A percentile compares a stretch with the other conserved stretches of the same genome.
Conservation (phyloP, 2,329 filamentous ascomycete genomes). For the Ceratocystis destructans region DNA sequence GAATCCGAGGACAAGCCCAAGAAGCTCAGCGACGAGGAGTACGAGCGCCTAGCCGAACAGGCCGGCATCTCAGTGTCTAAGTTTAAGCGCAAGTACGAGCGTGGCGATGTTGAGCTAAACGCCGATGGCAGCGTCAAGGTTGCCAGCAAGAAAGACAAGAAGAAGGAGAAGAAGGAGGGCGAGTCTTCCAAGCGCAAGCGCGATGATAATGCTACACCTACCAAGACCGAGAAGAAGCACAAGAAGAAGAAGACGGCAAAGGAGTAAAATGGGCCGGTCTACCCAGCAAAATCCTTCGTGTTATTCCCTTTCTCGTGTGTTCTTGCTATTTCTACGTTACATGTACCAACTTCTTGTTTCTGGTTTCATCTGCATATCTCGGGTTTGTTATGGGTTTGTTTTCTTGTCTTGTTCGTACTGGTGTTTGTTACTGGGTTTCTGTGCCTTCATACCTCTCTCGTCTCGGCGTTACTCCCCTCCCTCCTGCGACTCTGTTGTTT, state of each 20-base stretch:
- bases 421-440: conserved; percentile 7
- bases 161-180: conserved; percentile 49
- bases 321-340: conserved; percentile 13
- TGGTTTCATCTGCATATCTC: conserved; percentile 19
- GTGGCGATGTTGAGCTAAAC: conserved; percentile 56
- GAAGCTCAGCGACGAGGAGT: conserved; percentile 25
- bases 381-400: conserved; percentile 18
- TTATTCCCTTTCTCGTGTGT: conserved; percentile 14
- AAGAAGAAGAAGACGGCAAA: conserved; percentile 33
- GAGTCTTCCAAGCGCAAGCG: conserved; percentile 47
- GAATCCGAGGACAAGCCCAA: conserved; percentile 25
- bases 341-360: conserved; percentile 17
- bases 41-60: conserved; percentile 45
- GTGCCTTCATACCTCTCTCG: conserved; percentile 8
- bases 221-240: conserved; percentile 47
- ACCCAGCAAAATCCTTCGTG: background rate
- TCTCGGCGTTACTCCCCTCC: conserved; percentile 1
- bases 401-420: conserved; percentile 12
- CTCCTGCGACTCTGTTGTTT: conserved; percentile 2
- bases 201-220: conserved; percentile 34
- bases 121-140: conserved; percentile 52
- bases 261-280: conserved; percentile 13
- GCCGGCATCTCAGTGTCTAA: conserved; percentile 59
- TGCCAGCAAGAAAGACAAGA: conserved; percentile 62
- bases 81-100: conserved; percentile 66